A percentile compares a stretch with the other conserved stretches of the same genome.
These are phyloP conservation scores for Ananas comosus DNA, from an alignment of 176 grass and related monocot species.

Conservation along the genomic window DNA sequence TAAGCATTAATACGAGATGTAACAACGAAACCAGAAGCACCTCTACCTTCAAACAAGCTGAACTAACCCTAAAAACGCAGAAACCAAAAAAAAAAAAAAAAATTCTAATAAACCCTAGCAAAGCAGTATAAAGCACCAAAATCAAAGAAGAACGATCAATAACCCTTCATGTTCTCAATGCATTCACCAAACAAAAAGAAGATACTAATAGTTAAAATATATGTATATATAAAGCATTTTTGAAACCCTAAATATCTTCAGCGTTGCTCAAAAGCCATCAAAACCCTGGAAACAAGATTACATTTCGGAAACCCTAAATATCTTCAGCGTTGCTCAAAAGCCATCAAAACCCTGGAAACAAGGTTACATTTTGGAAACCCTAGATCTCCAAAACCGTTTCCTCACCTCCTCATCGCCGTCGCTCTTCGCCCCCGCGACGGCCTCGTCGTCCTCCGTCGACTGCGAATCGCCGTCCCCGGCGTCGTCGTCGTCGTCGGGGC, in stretches of 20 bases:
- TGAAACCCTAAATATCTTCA: slow-evolving; percentile 5
- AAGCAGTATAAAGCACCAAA: not conserved
- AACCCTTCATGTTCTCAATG: not conserved
- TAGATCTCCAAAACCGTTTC: not conserved
- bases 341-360: not conserved
- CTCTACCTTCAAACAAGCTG: no score
- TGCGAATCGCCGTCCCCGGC: slow-evolving; percentile 30
- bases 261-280: not conserved
- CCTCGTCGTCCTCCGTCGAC: slow-evolving; percentile 60
- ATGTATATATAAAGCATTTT: not conserved
- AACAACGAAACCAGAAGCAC: no score
- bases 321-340: not conserved
- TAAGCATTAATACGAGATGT: no score
- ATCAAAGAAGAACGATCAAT: not conserved
- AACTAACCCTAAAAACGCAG: not conserved
- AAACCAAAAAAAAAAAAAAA: not conserved
- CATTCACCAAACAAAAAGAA: not conserved
- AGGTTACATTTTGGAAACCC: not conserved
- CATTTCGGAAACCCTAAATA: slow-evolving; percentile 6
- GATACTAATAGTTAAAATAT: not conserved
- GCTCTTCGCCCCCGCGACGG: not conserved
- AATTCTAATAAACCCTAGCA: not conserved
- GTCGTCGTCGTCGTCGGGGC: slow-evolving; percentile 18
- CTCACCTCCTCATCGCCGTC: slow-evolving; percentile 34
- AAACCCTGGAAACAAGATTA: no score